Evolutionary conservation across 2,329 filamentous ascomycete species (phyloP).

Genomic region (Trichoderma brevicompactum): DNA sequence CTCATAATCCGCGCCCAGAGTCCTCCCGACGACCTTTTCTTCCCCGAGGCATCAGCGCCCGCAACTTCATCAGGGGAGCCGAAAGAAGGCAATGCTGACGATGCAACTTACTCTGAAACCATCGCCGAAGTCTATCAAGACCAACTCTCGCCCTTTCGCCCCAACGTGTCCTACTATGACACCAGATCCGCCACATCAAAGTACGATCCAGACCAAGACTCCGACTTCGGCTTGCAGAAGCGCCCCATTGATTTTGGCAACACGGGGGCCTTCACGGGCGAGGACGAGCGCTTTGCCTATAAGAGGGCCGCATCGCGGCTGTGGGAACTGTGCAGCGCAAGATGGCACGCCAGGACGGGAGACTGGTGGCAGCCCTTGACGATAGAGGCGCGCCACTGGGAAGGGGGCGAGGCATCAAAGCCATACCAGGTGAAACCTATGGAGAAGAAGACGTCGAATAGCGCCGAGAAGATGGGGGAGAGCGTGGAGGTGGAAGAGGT

Average conservation of each 20-base stretch:
- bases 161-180: conserved; percentile 73
- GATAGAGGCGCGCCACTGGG: conserved; percentile 68
- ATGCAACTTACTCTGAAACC: conserved; percentile 51
- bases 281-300: conserved; percentile 82
- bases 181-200: conserved; percentile 49
- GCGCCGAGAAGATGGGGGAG: conserved; percentile 42
- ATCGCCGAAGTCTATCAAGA: conserved; percentile 76
- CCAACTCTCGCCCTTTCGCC: conserved; percentile 74
- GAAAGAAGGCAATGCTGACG: conserved; percentile 31
- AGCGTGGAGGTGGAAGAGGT: conserved; percentile 45
- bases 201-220: conserved; percentile 62
- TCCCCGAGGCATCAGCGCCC: conserved; percentile 57
- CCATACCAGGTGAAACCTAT: conserved; percentile 30
- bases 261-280: conserved; percentile 71
- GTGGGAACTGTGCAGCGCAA: conserved; percentile 77
- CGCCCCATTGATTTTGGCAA: conserved; percentile 66
- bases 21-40: conserved; percentile 76
- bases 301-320: conserved; percentile 76
- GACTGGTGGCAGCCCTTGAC: conserved; percentile 76
- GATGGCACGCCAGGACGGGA: conserved; percentile 69
- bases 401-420: conserved; percentile 46
- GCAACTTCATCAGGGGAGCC: not conserved
- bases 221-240: conserved; percentile 54
- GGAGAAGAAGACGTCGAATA: conserved; percentile 20
- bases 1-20: conserved; percentile 69